These are phyloP conservation scores for Cairneyella variabilis DNA, from an alignment of 495 filamentous ascomycete species.

Conservation along the genomic window DNA sequence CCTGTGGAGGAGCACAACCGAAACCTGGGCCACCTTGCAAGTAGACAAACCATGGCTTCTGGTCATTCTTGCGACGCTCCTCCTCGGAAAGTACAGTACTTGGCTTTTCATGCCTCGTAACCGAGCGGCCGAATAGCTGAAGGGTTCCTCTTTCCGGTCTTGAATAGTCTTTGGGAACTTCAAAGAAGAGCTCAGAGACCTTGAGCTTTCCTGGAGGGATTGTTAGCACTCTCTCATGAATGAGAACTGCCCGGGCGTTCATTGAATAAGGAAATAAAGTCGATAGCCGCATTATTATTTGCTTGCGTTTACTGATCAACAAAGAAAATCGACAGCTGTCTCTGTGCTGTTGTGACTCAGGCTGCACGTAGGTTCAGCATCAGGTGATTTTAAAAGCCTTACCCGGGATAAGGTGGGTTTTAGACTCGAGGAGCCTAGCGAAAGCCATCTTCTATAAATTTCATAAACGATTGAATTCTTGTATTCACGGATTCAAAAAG, in stretches of 20 bases:
- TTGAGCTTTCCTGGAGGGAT: slow-evolving; percentile 59
- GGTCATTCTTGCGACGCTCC: slow-evolving; percentile 37
- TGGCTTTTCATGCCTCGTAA: slow-evolving; percentile 58
- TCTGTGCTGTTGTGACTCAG: too few species aligned
- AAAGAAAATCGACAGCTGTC: too few species aligned
- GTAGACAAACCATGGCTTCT: slow-evolving; percentile 53
- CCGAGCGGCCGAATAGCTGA: slow-evolving; percentile 72
- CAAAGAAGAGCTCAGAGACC: slow-evolving; percentile 79
- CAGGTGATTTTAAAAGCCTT: background rate
- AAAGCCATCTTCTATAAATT: slow-evolving; percentile 12
- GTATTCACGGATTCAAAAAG: background rate
- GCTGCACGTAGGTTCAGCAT: background rate
- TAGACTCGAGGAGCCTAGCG: slow-evolving; percentile 19
- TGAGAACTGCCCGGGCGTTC: background rate
- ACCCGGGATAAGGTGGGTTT: slow-evolving; percentile 24
- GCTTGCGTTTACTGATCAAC: too few species aligned
- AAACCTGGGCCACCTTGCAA: slow-evolving; percentile 78
- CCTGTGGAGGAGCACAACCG: slow-evolving; percentile 69
- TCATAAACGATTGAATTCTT: background rate
- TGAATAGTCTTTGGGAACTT: slow-evolving; percentile 73
- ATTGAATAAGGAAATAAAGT: too few species aligned
- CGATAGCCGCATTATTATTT: too few species aligned
- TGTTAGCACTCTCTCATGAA: background rate
- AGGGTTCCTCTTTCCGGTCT: slow-evolving; percentile 58
- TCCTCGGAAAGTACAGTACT: slow-evolving; percentile 38